Evolutionary conservation across 108 stramenopile species (phyloP), one percentile per base, ranked within the genome.

Genomic region (Skeletonema tropicum): DNA sequence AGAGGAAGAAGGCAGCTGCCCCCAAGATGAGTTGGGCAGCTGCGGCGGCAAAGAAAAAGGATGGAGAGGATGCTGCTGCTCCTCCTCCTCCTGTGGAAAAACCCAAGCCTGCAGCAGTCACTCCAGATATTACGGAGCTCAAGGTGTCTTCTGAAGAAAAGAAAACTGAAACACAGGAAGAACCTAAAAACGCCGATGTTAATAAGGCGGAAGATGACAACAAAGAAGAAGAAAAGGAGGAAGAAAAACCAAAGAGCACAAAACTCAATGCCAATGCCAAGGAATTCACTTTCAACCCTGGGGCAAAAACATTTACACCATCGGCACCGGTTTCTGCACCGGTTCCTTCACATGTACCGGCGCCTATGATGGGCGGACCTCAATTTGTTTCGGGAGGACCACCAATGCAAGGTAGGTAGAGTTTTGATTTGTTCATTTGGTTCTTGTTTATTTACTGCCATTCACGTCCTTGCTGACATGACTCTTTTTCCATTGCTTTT

Each of bases 191-290:
- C n/a, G 29, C 23, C 8, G 3, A 35, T 3, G 80, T 62, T 23
- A 60, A 65, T 26, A 71, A 76, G 14, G 68, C 2, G 13, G 52
- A 55, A 23, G 52, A 49, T 21, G 49, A 46, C 3, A 39, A 75
- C 49, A 77, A 86, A 49, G 66, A 84, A 23, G 63, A 74, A 60
- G 71, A 83, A 39, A 63, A 76, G 49, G 78, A 42, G 21, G 45
- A 65, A 42, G 60, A 64, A 31, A 60, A 67, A 21, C 79, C 81
- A 35, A 68, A 83, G 60, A 86, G 66, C 32, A 71, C 77, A 60
- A 95, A 95, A 64, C 86, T 95, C 78, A 93, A 89, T 61, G 88
- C 92, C 68, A 93, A 89, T 55, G 92, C 94, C 38, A 95, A 93
- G 62, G 63, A 68, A 21, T 92, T 92, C 71, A 77, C 90, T 9